Evolutionary conservation across 2,329 filamentous ascomycete species (phyloP), one percentile per base, ranked within the genome.

Genomic region (Claviceps monticola): DNA sequence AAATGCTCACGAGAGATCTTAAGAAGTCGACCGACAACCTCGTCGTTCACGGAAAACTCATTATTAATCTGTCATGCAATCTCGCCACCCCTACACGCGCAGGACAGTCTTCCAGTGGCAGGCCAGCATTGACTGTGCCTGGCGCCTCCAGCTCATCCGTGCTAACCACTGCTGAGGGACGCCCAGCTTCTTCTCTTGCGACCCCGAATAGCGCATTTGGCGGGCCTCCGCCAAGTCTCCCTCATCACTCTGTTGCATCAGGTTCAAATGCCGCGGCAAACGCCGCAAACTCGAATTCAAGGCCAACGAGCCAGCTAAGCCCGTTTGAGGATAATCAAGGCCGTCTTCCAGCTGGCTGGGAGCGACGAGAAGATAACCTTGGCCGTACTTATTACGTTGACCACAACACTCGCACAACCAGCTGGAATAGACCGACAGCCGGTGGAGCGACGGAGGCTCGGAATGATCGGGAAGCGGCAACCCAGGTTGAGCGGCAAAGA

Each of bases 11-110:
- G 49, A 78, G 89, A 59, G 93, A 98, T 67, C 77, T 98, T 37
- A 96, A 97, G 67, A 97, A 96, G 70, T 96, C 93, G 5, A 96
- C 89, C 54, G 93, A 98, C 66, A 97, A 97, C 65, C 81, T 98
- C 48, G 89, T 97, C 52, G 93, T 98, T 37, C 90, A 98, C 65
- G 93, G 93, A 56, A 97, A 97, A 70, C 80, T 98, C 51, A 98
- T 98, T 61, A 82, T 98, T 56, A 97, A 95, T 66, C 74, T 98
- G 13, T 96, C 91, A 11, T 96, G 91, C 49, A 95, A 98, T 66
- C 78, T 97, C 19, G 74, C 78, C 44, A 70, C 79, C 16, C 87
- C 89, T 6, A 78, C 83, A 56, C 80, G 80, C 56, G 73, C 74
- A 21, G 63, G 60, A 45, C 66, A 63, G 58, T 62, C 71, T 37